These are phyloP conservation scores for Cercospora beticola DNA, from an alignment of 2,329 filamentous ascomycete genomes.

Conservation along the genomic window DNA sequence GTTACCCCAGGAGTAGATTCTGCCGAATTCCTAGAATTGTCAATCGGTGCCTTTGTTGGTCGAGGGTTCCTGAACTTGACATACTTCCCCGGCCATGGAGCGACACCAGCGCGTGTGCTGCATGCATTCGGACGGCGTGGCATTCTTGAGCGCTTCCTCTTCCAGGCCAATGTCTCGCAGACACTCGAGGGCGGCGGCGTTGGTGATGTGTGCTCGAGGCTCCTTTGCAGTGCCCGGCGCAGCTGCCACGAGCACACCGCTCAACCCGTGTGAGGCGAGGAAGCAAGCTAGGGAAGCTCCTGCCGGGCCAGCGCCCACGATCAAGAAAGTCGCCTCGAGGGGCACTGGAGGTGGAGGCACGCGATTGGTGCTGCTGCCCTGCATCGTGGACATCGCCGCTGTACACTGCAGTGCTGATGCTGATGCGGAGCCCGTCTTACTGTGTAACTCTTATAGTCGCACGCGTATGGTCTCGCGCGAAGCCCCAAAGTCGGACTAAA, in stretches of 20 bases:
- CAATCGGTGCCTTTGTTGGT: not conserved
- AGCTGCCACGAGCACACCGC: constrained; percentile 55
- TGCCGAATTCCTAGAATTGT: constrained; percentile 39
- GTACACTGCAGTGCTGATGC: not conserved
- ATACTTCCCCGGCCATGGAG: constrained; percentile 43
- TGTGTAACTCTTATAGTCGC: not conserved
- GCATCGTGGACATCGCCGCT: not conserved
- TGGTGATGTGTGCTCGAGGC: constrained; percentile 61
- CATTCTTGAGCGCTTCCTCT: constrained; percentile 37
- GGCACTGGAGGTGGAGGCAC: not conserved
- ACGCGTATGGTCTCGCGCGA: not conserved
- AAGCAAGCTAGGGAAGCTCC: constrained; percentile 39
- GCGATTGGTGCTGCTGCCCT: constrained; percentile 11
- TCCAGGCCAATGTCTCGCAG: constrained; percentile 49
- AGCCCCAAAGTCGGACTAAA: not conserved
- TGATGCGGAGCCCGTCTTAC: not conserved
- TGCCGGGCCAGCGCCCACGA: constrained; percentile 39
- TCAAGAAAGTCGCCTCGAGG: constrained; percentile 35
- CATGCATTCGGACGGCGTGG: constrained; percentile 40
- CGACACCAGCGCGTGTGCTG: constrained; percentile 47
- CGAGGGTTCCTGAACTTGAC: not conserved
- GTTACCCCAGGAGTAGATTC: constrained; percentile 47
- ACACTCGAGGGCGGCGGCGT: constrained; percentile 55
- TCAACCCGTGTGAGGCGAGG: constrained; percentile 40
- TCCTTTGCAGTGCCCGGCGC: constrained; percentile 55